These are phyloP conservation scores for Chlamydomonas incerta DNA, from an alignment of 139 green algal species.

Conservation along the genomic window DNA sequence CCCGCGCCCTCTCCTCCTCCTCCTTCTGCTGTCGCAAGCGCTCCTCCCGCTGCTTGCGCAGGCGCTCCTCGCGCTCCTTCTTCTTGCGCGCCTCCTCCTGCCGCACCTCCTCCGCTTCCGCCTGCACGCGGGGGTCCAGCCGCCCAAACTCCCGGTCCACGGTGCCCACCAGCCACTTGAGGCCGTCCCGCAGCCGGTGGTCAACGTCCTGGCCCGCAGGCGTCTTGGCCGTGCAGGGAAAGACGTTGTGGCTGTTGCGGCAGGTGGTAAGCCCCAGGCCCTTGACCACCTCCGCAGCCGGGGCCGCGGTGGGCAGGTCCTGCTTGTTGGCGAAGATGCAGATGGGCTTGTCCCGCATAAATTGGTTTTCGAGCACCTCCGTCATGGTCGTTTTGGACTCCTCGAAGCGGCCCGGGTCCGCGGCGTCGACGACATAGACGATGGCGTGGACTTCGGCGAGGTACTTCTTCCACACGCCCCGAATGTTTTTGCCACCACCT, in stretches of 20 bases:
- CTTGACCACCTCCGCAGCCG: conserved; percentile 45
- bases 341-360: conserved; percentile 61
- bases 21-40: conserved; percentile 17
- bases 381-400: conserved; percentile 47
- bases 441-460: conserved; percentile 66
- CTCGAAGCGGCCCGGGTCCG: conserved; percentile 55
- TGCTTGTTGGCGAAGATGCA: conserved; percentile 75
- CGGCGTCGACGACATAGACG: conserved; percentile 71
- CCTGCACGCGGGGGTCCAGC: conserved; percentile 43
- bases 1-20: conserved; percentile 28
- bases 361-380: conserved; percentile 39
- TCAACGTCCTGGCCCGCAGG: conserved; percentile 27
- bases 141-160: conserved; percentile 26
- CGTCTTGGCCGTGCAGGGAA: conserved; percentile 50
- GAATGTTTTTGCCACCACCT: conserved; percentile 62
- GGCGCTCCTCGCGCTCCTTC: conserved; percentile 59
- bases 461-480: conserved; percentile 69
- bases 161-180: conserved; percentile 43
- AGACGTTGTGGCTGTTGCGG: conserved; percentile 57
- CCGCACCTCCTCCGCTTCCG: conserved; percentile 33
- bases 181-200: conserved; percentile 28
- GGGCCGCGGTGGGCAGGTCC: conserved; percentile 53
- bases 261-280: conserved; percentile 42
- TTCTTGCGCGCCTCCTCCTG: conserved; percentile 56
- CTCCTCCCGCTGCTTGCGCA: conserved; percentile 37